phyloP scores from a whole-genome alignment of 2,329 filamentous ascomycete genomes.

The Penicillium sp. region DNA sequence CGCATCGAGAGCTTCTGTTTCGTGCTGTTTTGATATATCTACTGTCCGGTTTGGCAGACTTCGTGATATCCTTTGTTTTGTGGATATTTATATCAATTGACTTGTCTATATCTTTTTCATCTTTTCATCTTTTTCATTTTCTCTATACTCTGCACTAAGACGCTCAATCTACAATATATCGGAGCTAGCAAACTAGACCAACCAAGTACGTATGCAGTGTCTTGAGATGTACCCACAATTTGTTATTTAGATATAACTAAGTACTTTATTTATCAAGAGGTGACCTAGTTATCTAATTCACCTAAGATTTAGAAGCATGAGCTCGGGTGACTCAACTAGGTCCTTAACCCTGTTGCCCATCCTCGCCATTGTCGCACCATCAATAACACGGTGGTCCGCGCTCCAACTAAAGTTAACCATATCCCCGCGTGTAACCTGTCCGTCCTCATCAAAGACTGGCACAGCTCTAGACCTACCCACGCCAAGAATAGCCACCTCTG shows the following conservation, averaged over 20 bases:
- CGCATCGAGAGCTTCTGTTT: not conserved
- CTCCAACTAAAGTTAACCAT: conserved; percentile 94
- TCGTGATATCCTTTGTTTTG: not conserved
- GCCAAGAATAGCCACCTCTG: conserved; percentile 88
- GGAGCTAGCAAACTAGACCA: not conserved
- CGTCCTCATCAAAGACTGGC: conserved; percentile 67
- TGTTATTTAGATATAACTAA: not conserved
- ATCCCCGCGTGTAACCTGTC: conserved; percentile 69
- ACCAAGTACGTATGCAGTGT: not conserved
- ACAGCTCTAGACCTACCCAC: conserved; percentile 77
- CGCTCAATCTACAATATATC: not conserved
- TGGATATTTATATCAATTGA: not conserved
- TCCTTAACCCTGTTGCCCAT: conserved; percentile 78
- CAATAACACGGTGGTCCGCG: conserved; percentile 89
- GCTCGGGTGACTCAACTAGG: conserved; percentile 79
- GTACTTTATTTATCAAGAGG: not conserved
- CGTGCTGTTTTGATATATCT: not conserved
- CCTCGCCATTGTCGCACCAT: conserved; percentile 90
- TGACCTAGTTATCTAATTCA: conserved; percentile 47
- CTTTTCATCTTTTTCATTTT: not conserved
- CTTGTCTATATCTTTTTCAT: not conserved
- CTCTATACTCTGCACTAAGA: not conserved
- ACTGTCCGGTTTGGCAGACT: not conserved
- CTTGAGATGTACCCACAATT: not conserved
- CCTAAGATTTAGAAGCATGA: conserved; percentile 79